Conservation (phyloP, 768 basidiomycete genomes). For the Trametes gibbosa region DNA sequence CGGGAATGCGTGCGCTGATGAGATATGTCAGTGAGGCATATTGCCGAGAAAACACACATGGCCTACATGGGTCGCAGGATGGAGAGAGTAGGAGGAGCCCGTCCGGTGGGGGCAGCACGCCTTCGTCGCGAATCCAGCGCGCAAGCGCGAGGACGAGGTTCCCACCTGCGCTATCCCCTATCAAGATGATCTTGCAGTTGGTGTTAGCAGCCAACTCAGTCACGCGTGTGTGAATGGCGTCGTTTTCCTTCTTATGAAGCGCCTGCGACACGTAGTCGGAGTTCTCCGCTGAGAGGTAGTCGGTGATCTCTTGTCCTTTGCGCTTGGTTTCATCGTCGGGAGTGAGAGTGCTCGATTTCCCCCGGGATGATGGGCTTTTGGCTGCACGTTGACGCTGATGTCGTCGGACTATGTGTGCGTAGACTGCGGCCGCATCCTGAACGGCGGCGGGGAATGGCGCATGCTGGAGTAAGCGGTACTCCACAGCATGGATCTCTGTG, state of each 20-base stretch:
- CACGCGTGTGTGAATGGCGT: slow-evolving; percentile 9
- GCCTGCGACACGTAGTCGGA: slow-evolving; percentile 1
- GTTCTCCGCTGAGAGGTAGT: slow-evolving; percentile 9
- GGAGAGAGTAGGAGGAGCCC: slow-evolving; percentile 47
- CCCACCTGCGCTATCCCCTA: slow-evolving; percentile 56
- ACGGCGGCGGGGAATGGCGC: slow-evolving; percentile 53
- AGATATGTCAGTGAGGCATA: slow-evolving; percentile 7
- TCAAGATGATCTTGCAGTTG: slow-evolving; percentile 40
- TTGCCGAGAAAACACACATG: slow-evolving; percentile 23
- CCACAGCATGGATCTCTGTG: slow-evolving; percentile 41
- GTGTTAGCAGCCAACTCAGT: slow-evolving; percentile 14
- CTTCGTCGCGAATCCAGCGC: slow-evolving; percentile 54
- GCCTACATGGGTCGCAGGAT: slow-evolving; percentile 36
- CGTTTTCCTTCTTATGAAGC: slow-evolving; percentile 11
- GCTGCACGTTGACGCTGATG: slow-evolving; percentile 15
- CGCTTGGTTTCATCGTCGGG: slow-evolving; percentile 2
- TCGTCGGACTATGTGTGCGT: slow-evolving; percentile 40
- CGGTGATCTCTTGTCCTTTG: not conserved
- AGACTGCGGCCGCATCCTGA: slow-evolving; percentile 52
- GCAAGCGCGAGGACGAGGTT: slow-evolving; percentile 50
- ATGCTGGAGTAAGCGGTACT: slow-evolving; percentile 51
- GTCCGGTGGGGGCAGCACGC: slow-evolving; percentile 41
- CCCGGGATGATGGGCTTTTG: not conserved
- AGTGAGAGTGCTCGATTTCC: not conserved
- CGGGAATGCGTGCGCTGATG: slow-evolving; percentile 45